Percentiles rank a stretch among this genome's conserved stretches.
Evolutionary conservation across 345 rosid genomes (phyloP).

Genomic region (Chamaenerion angustifolium): DNA sequence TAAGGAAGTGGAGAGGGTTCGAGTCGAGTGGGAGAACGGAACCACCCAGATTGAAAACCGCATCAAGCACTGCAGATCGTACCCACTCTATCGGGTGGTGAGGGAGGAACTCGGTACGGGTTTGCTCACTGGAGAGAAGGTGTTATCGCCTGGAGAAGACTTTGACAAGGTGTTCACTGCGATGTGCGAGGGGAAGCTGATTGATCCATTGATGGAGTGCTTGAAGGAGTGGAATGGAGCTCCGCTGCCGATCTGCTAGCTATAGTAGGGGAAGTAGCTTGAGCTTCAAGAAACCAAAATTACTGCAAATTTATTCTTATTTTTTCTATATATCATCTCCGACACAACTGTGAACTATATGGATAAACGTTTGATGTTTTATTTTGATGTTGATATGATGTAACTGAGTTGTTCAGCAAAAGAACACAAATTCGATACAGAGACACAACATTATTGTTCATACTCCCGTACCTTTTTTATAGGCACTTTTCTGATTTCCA

Average conservation of each 20-base stretch:
- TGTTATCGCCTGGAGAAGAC: conserved; percentile 4
- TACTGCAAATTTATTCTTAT: no score
- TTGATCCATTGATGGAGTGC: conserved; percentile 5
- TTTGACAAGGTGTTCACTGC: conserved; percentile 7
- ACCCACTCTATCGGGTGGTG: conserved; percentile 5
- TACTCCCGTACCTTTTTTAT: no score
- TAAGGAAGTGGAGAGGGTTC: conserved; percentile 1
- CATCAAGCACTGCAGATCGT: conserved; percentile 8
- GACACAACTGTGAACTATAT: no score
- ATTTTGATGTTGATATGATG: no score
- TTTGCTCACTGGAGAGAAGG: conserved; percentile 6
- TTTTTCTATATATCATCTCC: no score
- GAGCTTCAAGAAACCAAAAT: no score
- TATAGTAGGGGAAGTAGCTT: neutral
- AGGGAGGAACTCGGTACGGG: conserved; percentile 3
- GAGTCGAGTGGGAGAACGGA: neutral
- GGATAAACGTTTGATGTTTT: no score
- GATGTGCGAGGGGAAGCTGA: conserved; percentile 3
- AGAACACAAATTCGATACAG: no score
- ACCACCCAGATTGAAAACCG: neutral
- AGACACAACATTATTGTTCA: no score
- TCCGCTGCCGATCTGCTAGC: conserved; percentile 7
- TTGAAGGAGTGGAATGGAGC: conserved; percentile 5
- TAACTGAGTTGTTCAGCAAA: no score
- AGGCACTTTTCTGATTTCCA: no score